Evolutionary conservation across 1,284 basidiomycete species (phyloP).

Genomic region (Sanguinoderma infundibulare): DNA sequence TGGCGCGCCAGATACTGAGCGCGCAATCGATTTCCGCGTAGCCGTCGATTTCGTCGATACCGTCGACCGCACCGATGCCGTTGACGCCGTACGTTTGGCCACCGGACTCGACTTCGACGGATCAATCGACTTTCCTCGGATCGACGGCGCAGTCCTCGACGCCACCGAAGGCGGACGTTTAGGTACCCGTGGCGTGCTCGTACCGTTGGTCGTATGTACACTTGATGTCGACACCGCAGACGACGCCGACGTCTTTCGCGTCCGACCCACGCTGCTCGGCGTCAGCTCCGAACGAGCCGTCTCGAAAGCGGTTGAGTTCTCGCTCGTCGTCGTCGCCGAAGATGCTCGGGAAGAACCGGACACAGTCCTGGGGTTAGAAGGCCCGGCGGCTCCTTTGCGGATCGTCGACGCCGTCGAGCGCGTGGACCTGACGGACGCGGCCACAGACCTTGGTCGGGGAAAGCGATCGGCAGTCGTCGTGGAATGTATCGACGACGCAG

Average conservation of each 20-base stretch:
- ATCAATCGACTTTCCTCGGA: slow-evolving; percentile 29
- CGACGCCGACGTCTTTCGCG: slow-evolving; percentile 46
- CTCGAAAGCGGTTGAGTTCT: slow-evolving; percentile 57
- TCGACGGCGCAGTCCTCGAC: slow-evolving; percentile 31
- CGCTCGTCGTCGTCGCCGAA: slow-evolving; percentile 48
- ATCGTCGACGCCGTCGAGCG: slow-evolving; percentile 46
- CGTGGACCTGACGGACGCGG: slow-evolving; percentile 40
- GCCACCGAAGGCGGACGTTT: slow-evolving; percentile 30
- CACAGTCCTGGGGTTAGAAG: slow-evolving; percentile 32
- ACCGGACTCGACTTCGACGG: slow-evolving; percentile 25
- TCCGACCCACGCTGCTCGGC: slow-evolving; percentile 40
- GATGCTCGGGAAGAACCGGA: slow-evolving; percentile 46
- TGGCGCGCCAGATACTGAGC: slow-evolving; percentile 19
- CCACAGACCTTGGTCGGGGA: slow-evolving; percentile 39
- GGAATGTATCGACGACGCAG: slow-evolving; percentile 22
- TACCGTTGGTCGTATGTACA: slow-evolving; percentile 38
- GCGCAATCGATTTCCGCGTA: slow-evolving; percentile 28
- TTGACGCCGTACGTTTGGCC: slow-evolving; percentile 34
- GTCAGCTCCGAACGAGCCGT: slow-evolving; percentile 54
- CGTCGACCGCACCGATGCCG: slow-evolving; percentile 38
- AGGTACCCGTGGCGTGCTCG: slow-evolving; percentile 30
- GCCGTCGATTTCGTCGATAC: slow-evolving; percentile 38
- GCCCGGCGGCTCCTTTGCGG: slow-evolving; percentile 34
- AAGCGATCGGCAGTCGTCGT: slow-evolving; percentile 16
- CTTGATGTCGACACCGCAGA: slow-evolving; percentile 46